Conservation (phyloP, 768 basidiomycete genomes). For the Leucogyrophana mollusca region DNA sequence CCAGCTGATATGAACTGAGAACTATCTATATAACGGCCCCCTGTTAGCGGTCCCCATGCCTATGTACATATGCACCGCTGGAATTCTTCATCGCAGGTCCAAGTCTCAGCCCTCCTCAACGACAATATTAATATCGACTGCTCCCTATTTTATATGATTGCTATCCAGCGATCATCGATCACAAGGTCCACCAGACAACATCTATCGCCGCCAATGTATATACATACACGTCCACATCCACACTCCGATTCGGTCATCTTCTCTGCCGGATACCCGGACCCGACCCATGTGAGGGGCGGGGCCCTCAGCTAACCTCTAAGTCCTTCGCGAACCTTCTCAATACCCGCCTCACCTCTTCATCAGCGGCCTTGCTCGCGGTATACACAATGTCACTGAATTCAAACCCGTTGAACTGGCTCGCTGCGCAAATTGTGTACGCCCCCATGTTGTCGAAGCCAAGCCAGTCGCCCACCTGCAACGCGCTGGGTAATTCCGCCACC, state of each 20-base stretch:
- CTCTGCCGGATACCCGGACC: conserved; percentile 7
- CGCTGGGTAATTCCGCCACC: conserved; percentile 57
- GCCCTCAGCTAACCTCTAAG: conserved; percentile 21
- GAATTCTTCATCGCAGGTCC: too few relatives aligned
- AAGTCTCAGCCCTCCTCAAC: too few relatives aligned
- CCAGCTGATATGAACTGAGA: too few relatives aligned
- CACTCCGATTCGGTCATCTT: neutral
- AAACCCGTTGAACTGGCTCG: conserved; percentile 94
- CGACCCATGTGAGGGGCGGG: conserved; percentile 14
- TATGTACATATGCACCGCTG: neutral
- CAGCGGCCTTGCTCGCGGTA: conserved; percentile 60
- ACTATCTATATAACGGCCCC: conserved; percentile 1
- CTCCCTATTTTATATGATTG: too few relatives aligned
- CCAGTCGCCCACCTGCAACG: conserved; percentile 93
- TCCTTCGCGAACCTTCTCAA: conserved; percentile 51
- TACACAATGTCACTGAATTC: conserved; percentile 78
- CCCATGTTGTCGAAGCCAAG: conserved; percentile 98
- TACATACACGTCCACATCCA: too few relatives aligned
- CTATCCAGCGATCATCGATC: too few relatives aligned
- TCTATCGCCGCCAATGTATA: neutral
- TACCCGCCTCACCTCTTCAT: conserved; percentile 49
- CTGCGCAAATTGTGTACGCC: conserved; percentile 97
- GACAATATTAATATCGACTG: too few relatives aligned
- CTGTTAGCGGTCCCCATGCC: conserved; percentile 1
- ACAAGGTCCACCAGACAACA: too few relatives aligned